phyloP scores from a whole-genome alignment of 2,329 filamentous ascomycete genomes.

The Ciborinia camelliae region DNA sequence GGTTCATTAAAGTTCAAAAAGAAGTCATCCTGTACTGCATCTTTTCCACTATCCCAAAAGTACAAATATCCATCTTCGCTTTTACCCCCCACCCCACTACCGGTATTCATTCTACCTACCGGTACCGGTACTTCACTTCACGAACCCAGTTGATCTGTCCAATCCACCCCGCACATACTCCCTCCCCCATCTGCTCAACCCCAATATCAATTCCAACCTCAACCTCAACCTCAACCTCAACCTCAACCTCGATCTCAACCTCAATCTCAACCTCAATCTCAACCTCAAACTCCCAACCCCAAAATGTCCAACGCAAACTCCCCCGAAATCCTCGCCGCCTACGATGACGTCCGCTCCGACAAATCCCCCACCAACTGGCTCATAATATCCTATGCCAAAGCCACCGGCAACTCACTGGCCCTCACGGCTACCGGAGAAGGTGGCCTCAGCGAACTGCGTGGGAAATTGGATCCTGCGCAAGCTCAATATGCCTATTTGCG shows the following conservation, averaged over 20 bases:
- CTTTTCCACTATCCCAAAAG: background rate
- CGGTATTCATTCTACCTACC: background rate
- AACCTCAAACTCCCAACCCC: background rate
- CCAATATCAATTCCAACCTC: no score
- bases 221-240: background rate
- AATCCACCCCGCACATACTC: conserved; percentile 3
- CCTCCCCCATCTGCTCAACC: background rate
- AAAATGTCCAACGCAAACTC: conserved; percentile 55
- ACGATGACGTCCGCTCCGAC: conserved; percentile 65
- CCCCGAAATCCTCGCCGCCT: conserved; percentile 60
- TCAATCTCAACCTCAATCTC: background rate
- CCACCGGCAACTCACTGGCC: conserved; percentile 53
- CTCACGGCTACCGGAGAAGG: conserved; percentile 58
- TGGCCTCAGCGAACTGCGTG: conserved; percentile 56
- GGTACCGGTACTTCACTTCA: background rate
- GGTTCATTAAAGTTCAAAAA: background rate
- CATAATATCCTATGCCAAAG: conserved; percentile 57
- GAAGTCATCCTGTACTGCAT: no score
- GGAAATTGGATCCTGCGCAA: conserved; percentile 47
- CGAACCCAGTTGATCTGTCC: background rate
- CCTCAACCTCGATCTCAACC: conserved; percentile 10
- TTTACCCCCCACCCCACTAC: conserved; percentile 4
- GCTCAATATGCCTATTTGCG: conserved; percentile 44
- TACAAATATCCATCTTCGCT: background rate
- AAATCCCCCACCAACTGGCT: conserved; percentile 65